A percentile compares a stretch with the other conserved stretches of the same genome.
Conservation (phyloP, 129 eudicot species). For the Cynara cardunculus region DNA sequence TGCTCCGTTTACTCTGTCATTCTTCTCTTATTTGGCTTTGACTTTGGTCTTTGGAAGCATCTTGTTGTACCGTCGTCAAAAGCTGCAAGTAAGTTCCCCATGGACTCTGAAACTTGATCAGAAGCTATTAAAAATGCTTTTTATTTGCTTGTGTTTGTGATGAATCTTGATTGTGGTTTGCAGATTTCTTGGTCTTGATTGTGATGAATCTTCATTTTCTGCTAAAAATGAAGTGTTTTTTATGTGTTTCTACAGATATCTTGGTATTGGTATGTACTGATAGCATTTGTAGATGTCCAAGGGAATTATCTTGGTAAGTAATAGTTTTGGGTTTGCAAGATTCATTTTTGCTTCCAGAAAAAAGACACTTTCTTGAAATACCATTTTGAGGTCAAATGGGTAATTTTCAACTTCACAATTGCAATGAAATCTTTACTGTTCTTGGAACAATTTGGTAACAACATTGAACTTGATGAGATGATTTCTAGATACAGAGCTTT, state of each 20-base stretch:
- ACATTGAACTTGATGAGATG: background rate
- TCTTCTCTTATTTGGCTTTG: conserved; percentile 32
- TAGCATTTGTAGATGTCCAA: background rate
- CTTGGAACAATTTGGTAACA: background rate
- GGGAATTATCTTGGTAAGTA: background rate
- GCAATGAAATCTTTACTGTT: background rate
- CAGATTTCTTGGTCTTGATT: background rate
- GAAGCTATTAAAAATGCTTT: too few species aligned
- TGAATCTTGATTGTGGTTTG: background rate
- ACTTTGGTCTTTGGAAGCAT: conserved; percentile 46
- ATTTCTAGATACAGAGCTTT: background rate
- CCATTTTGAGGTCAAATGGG: background rate
- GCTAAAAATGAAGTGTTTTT: background rate
- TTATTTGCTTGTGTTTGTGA: background rate
- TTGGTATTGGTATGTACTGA: background rate
- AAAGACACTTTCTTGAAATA: background rate
- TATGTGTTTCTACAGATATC: background rate
- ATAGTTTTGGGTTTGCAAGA: background rate
- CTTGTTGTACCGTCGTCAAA: conserved; percentile 37
- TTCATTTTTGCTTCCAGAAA: background rate
- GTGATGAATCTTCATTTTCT: background rate
- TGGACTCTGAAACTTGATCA: background rate
- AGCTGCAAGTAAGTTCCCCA: conserved; percentile 26
- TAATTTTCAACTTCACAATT: background rate
- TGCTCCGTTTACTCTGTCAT: conserved; percentile 39